Percentiles rank a stretch among this genome's conserved stretches.
Evolutionary conservation across 2,329 filamentous ascomycete species (phyloP).

Genomic region (Paradendryphiella salina): DNA sequence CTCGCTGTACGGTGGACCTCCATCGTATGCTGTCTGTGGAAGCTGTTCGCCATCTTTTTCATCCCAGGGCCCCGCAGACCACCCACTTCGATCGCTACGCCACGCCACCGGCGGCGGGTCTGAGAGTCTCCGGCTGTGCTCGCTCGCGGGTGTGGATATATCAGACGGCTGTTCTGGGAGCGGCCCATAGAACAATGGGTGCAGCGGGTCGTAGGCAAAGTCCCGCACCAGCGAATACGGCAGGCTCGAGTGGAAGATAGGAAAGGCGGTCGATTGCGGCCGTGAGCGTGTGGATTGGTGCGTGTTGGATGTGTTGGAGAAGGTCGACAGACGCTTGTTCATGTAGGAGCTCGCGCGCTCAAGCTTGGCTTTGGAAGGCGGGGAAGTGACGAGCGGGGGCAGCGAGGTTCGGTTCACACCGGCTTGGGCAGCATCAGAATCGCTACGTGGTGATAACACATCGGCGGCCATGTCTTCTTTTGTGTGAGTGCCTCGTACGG

Average conservation of each 20-base stretch:
- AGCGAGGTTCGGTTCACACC: constrained; percentile 48
- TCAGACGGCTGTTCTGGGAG: constrained; percentile 77
- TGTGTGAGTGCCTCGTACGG: constrained; percentile 27
- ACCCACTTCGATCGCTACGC: constrained; percentile 67
- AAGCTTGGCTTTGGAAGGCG: constrained; percentile 55
- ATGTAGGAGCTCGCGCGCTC: constrained; percentile 71
- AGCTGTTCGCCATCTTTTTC: constrained; percentile 63
- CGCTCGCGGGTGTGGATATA: constrained; percentile 81
- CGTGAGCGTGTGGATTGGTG: constrained; percentile 64
- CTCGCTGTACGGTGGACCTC: constrained; percentile 88
- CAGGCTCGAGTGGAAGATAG: constrained; percentile 81
- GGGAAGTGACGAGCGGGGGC: constrained; percentile 57
- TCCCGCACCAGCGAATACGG: constrained; percentile 90
- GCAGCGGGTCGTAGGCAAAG: constrained; percentile 83
- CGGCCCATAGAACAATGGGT: constrained; percentile 94
- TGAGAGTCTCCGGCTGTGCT: constrained; percentile 73
- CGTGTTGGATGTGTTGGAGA: constrained; percentile 58
- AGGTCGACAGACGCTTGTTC: constrained; percentile 81
- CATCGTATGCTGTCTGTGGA: constrained; percentile 77
- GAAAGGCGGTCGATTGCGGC: constrained; percentile 79
- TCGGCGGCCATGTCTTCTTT: constrained; percentile 45
- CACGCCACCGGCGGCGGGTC: constrained; percentile 73
- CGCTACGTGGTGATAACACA: constrained; percentile 43
- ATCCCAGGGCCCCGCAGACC: constrained; percentile 61
- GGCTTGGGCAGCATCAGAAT: constrained; percentile 35